Conservation (phyloP, 2,329 filamentous ascomycete species). For the Scedosporium minutisporum region DNA sequence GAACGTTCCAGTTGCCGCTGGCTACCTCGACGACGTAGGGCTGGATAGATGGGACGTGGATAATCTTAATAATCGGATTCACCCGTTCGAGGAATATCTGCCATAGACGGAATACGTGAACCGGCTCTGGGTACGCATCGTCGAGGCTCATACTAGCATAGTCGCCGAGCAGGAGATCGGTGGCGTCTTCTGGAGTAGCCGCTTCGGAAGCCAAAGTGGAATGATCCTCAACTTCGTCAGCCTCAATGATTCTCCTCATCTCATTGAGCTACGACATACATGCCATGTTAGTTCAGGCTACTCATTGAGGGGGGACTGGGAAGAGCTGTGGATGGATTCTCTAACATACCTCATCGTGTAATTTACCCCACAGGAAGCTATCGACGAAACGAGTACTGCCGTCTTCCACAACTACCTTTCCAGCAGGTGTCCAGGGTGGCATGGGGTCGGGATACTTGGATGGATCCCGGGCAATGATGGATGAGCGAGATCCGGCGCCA, state of each 20-base stretch:
- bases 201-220: slow-evolving; percentile 38
- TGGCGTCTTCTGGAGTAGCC: slow-evolving; percentile 41
- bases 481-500: neutral
- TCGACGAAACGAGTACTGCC: slow-evolving; percentile 48
- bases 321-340: neutral
- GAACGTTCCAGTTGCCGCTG: slow-evolving; percentile 43
- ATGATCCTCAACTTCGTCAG: slow-evolving; percentile 36
- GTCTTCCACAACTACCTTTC: slow-evolving; percentile 47
- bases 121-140: slow-evolving; percentile 53
- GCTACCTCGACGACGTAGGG: slow-evolving; percentile 54
- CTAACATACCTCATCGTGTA: slow-evolving; percentile 44
- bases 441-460: slow-evolving; percentile 7
- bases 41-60: slow-evolving; percentile 63
- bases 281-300: neutral
- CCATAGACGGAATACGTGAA: slow-evolving; percentile 64
- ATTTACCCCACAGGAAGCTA: slow-evolving; percentile 41
- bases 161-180: slow-evolving; percentile 39
- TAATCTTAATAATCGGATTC: slow-evolving; percentile 62
- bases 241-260: slow-evolving; percentile 49
- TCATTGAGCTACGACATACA: slow-evolving; percentile 35
- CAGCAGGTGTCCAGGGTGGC: slow-evolving; percentile 31
- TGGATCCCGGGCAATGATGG: slow-evolving; percentile 7
- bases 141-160: slow-evolving; percentile 28
- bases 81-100: slow-evolving; percentile 65
- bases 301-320: neutral